Evolutionary conservation across 495 filamentous ascomycete genomes (phyloP), one percentile per base, ranked within the genome.

Genomic region (Amniculicola lignicola): DNA sequence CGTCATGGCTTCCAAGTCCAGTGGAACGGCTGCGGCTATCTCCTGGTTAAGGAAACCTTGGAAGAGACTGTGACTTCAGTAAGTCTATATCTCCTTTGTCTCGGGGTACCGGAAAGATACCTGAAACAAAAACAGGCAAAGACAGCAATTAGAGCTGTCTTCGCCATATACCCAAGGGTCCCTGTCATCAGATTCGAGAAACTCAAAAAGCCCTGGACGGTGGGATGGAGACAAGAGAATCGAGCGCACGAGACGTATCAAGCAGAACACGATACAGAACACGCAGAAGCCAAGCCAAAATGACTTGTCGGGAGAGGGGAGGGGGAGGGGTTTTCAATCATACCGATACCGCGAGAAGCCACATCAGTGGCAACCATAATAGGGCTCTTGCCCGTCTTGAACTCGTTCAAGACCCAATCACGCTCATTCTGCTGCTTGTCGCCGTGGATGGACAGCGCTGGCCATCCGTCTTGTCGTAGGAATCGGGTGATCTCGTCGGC

Each of bases 351-450:
- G 80, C 93, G 88, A 55, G 94, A 96, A 67, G 93, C 93, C 64
- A 98, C 93, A 76, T 98, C 93, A 45, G 93, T 98, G 68, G 93
- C 93, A 71, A 98, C 93, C 79, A 98, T 94, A 71, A 98, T 88
- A 38, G 91, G 90, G 67, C 87, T 89, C 72, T 87, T 83, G 75
- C 93, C 91, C 62, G 89, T 90, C 84, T 97, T 98, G 81, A 98
- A 98, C 72, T 98, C 93, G 69, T 96, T 95, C 70, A 98, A 78
- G 64, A 98, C 93, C 93, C 93, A 98, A 76, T 98, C 93, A 76
- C 93, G 90, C 75, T 98, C 93, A 69, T 96, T 94, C 70, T 98
- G 93, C 67, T 96, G 91, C 78, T 98, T 98, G 80, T 98, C 93
- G 67, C 93, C 93, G 78, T 98, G 93, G 65, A 98, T 98, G 42